These are phyloP conservation scores for Pholiota microspora DNA, from an alignment of 768 basidiomycete species.

Conservation along the genomic window DNA sequence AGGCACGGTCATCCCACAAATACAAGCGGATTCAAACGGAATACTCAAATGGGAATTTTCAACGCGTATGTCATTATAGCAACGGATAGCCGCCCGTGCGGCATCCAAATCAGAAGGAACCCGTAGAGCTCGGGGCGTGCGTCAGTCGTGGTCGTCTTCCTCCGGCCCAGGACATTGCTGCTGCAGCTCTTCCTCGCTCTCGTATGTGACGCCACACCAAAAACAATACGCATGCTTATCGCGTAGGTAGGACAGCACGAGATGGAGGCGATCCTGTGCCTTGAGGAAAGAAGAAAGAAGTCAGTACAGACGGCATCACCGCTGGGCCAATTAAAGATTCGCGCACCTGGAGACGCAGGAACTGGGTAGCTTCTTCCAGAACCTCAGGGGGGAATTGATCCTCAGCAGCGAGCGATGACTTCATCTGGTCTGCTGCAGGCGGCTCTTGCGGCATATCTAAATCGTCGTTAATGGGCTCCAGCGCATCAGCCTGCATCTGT, in stretches of 20 bases:
- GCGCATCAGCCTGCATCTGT: conserved; percentile 75
- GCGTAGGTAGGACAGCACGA: conserved; percentile 74
- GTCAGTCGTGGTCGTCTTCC: conserved; percentile 79
- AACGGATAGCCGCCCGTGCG: background rate
- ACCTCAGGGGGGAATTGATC: conserved; percentile 49
- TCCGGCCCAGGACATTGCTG: conserved; percentile 69
- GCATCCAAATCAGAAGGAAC: background rate
- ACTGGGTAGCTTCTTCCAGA: conserved; percentile 65
- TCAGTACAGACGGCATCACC: conserved; percentile 10
- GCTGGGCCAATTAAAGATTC: conserved; percentile 11
- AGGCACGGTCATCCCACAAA: conserved; percentile 16
- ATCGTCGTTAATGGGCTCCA: conserved; percentile 49
- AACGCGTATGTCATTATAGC: conserved; percentile 1
- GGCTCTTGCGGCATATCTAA: conserved; percentile 28
- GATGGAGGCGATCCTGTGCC: conserved; percentile 67
- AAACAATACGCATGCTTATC: conserved; percentile 76
- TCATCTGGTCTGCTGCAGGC: conserved; percentile 19
- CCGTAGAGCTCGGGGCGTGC: background rate
- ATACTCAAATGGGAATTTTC: conserved; percentile 3
- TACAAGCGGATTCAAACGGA: conserved; percentile 4
- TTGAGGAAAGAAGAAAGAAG: conserved; percentile 25
- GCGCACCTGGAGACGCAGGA: conserved; percentile 61
- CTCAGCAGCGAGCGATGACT: conserved; percentile 22
- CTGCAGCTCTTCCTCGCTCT: conserved; percentile 55
- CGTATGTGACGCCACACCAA: conserved; percentile 84